Evolutionary conservation across 177 flowering plant species (phyloP).

Genomic region (Tripterygium wilfordii): DNA sequence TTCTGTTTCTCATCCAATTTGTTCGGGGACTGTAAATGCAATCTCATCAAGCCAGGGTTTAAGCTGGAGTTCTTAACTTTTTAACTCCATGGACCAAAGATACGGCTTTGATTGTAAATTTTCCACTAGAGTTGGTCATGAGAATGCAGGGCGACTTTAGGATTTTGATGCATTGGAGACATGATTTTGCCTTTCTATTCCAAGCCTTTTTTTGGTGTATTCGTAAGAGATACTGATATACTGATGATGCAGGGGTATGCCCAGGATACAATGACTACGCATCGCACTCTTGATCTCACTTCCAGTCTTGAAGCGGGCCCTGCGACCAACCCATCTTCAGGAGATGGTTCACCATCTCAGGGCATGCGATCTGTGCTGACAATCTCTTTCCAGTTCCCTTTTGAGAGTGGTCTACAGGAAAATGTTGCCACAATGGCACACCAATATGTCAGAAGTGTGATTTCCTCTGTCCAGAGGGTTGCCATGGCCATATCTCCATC

Average conservation of each 20-base stretch:
- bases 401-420: slow-evolving; percentile 67
- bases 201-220: neutral
- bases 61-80: too few species aligned
- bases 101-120: too few species aligned
- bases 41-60: too few species aligned
- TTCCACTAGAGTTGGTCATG: too few species aligned
- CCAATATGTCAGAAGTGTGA: slow-evolving; percentile 85
- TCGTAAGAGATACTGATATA: slow-evolving; percentile 1
- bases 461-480: slow-evolving; percentile 90
- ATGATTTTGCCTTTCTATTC: too few species aligned
- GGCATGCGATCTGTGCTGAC: slow-evolving; percentile 71
- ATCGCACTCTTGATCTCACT: slow-evolving; percentile 77
- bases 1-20: too few species aligned
- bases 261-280: slow-evolving; percentile 43
- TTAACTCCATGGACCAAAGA: too few species aligned
- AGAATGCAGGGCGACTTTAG: too few species aligned
- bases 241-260: slow-evolving; percentile 28
- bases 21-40: too few species aligned
- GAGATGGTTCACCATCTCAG: slow-evolving; percentile 32
- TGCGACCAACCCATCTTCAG: slow-evolving; percentile 29
- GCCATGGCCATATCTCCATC: slow-evolving; percentile 88
- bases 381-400: slow-evolving; percentile 93
- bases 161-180: too few species aligned
- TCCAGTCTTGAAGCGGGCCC: slow-evolving; percentile 88
- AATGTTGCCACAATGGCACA: slow-evolving; percentile 87